Evolutionary conservation across 805 yeast genomes (phyloP), one percentile per base, ranked within the genome.

Genomic region (Suhomyces xylopsoci): DNA sequence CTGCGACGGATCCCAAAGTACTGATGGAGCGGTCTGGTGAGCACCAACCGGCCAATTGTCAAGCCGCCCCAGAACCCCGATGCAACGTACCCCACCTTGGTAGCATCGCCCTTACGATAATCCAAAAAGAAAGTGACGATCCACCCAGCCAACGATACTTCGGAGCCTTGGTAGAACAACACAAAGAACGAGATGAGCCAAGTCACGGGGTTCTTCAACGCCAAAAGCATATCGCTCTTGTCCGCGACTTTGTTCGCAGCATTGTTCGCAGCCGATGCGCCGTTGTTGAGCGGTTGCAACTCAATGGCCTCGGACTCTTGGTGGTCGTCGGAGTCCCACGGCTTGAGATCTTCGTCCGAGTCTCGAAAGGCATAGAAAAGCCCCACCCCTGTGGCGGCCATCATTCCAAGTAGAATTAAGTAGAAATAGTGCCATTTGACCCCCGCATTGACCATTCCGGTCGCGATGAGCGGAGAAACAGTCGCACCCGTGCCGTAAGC

Each of bases 11-110:
- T 73, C 3, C 84, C 84, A n/a, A 76, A 44, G 10, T 55, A 48
- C 45, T 66, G 67, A 50, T 75, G 74, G 12, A 77, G 58, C 1
- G 63, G 56, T 17, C 74, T 66, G 0, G 83, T 80, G 7, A 87
- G 66, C 3, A 73, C 56, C 44, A 87, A 66, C 54, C 93, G 70
- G 0, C 93, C 93, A 14, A 78, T 55, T 0, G 91, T 83, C 19
- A 87, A 64, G 0, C 93, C 93, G 22, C 79, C 78, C 91, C 91
- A 87, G 62, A 79, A 86, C 14, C 88, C 85, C 5, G 90, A 79
- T 0, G 87, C 82, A 12, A 85, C 82, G 60, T 81, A 84, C 7
- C 90, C 87, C 62, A 83, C 80, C 19, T 70, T 63, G 1, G 70
- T 59, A 30, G 70, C 70, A 47, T 73, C 69, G 15, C 83, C 83